Percentiles rank a stretch among this genome's conserved stretches.
Conservation (phyloP, 139 green algal species). For the Chlamydomonas eustigma region DNA sequence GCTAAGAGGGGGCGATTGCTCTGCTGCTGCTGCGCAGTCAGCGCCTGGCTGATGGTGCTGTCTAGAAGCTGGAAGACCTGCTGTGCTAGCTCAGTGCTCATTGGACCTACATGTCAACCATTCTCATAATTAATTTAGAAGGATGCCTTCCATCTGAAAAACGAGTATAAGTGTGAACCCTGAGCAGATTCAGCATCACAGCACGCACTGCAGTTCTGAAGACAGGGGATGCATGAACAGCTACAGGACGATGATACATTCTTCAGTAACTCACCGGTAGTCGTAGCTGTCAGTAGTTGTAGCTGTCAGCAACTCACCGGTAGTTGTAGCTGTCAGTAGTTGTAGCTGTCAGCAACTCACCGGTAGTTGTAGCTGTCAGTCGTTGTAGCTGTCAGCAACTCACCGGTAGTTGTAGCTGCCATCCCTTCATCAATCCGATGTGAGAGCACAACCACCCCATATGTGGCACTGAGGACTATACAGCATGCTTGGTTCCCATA, state of each 20-base stretch:
- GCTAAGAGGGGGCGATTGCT: conserved; percentile 14
- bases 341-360: neutral
- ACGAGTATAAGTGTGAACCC: too few species aligned
- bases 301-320: too few species aligned
- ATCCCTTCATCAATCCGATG: too few species aligned
- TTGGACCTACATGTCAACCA: conserved; percentile 10
- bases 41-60: conserved; percentile 6
- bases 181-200: too few species aligned
- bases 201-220: too few species aligned
- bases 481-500: neutral
- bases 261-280: too few species aligned
- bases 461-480: conserved; percentile 31
- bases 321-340: too few species aligned
- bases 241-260: too few species aligned
- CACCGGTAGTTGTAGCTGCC: neutral
- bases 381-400: neutral
- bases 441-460: conserved; percentile 34
- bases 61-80: conserved; percentile 22
- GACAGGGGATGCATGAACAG: too few species aligned
- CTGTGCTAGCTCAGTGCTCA: conserved; percentile 13
- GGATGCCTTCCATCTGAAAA: too few species aligned
- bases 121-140: too few species aligned
- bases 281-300: too few species aligned
- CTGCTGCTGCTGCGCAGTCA: conserved; percentile 9
- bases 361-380: neutral